Evolutionary conservation across 805 yeast species (phyloP).

Genomic region (Danielia oregonensis): DNA sequence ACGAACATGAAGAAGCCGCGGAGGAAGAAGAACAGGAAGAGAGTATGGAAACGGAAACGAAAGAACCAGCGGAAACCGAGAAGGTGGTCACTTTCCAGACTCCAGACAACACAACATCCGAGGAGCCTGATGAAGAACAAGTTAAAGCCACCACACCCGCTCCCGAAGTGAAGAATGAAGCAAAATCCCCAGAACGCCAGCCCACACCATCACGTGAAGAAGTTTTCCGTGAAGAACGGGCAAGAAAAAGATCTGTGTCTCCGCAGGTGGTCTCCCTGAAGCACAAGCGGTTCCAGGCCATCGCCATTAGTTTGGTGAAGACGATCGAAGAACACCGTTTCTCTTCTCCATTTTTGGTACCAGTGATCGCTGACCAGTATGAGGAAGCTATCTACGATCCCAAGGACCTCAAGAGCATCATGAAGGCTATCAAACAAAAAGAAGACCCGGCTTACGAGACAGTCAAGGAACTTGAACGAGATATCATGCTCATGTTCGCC

Average conservation of each 20-base stretch:
- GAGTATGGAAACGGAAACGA: not conserved
- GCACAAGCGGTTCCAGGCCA: constrained; percentile 53
- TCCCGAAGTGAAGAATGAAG: constrained; percentile 1
- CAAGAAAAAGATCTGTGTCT: constrained; percentile 30
- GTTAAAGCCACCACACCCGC: not conserved
- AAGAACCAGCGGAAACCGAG: not conserved
- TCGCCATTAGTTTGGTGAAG: constrained; percentile 58
- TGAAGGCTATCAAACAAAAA: constrained; percentile 48
- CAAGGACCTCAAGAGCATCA: constrained; percentile 62
- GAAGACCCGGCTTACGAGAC: constrained; percentile 43
- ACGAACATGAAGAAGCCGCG: constrained; percentile 8
- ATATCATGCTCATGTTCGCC: constrained; percentile 73
- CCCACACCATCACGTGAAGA: constrained; percentile 13
- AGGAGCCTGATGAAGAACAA: not conserved
- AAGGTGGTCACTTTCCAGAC: not conserved
- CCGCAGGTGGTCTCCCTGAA: constrained; percentile 9
- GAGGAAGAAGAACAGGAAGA: constrained; percentile 3
- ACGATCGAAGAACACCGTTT: constrained; percentile 67
- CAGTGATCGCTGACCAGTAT: constrained; percentile 74
- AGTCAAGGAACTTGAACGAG: constrained; percentile 61
- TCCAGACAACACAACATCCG: constrained; percentile 2
- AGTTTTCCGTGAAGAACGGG: constrained; percentile 48
- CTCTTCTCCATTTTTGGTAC: constrained; percentile 69
- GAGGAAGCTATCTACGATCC: constrained; percentile 59
- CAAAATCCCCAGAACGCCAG: constrained; percentile 11